Evolutionary conservation across 805 yeast genomes (phyloP), one percentile per base, ranked within the genome.

Genomic region (Candida oleophila): DNA sequence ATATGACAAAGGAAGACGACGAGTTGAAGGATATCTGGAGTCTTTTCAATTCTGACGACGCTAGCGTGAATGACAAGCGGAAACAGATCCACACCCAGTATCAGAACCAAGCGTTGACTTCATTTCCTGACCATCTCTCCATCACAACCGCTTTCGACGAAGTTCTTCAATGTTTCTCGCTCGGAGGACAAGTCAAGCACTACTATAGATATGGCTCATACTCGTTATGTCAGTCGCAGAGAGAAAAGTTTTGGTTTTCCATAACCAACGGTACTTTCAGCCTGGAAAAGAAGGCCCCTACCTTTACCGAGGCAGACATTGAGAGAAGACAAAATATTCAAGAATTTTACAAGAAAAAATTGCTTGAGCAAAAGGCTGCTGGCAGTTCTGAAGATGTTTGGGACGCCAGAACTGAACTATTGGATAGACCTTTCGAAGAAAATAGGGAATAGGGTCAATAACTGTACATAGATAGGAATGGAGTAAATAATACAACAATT

Each of bases 311-410:
- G 4, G 62, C 80, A 25, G 84, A 82, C 52, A 81, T 78, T 18
- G 76, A 69, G 43, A 73, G 74, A 50, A 66, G 76, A 47, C 52
- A 60, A 40, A 69, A 69, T 52, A 73, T 91, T 12, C 90, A 86
- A 59, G 77, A 80, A 51, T 92, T 83, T 69, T 87, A 85, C 69
- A 85, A 80, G 68, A 68, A 76, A 32, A 72, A 82, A 49, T 69
- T 83, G 16, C 78, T 83, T 34, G 80, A 82, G 52, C 82, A 83
- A 54, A 77, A 80, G 61, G 72, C 77, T 33, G 66, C 72, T 42
- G 96, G 96, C 2, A 81, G 86, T 54, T 82, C 92, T 44, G 96
- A 91, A 61, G 92, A 87, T 58, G 74, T 92, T 7, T 92, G 98
- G 98, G 80, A 78, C 45, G 59, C 65, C 40, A 61, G 83, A 15